Percentiles rank a stretch among this genome's conserved stretches.
Evolutionary conservation across 176 grass and related monocot genomes (phyloP).

Genomic region (Aechmea fasciata): DNA sequence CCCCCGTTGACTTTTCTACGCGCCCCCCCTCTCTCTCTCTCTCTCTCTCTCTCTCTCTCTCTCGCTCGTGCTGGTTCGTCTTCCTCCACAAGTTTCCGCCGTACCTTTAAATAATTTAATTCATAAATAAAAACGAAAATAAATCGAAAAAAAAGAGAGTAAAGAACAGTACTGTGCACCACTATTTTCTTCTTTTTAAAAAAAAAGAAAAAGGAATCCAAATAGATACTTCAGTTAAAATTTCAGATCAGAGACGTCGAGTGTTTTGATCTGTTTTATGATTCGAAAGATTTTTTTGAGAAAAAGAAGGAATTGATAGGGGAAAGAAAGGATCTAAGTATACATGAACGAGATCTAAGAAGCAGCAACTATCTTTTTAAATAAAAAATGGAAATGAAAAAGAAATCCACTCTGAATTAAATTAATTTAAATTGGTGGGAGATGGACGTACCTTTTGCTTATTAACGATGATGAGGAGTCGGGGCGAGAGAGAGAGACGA

Average conservation of each 20-base stretch:
- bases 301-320: neutral
- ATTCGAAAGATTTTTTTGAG: neutral
- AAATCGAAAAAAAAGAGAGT: neutral
- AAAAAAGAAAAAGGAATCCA: neutral
- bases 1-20: neutral
- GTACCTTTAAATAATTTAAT: neutral
- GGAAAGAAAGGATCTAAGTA: neutral
- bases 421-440: neutral
- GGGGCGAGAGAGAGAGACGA: neutral
- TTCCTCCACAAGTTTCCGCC: neutral
- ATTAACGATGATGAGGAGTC: neutral
- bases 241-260: too few species aligned
- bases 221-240: too few species aligned
- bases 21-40: neutral
- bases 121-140: neutral
- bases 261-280: too few species aligned
- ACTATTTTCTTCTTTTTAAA: neutral
- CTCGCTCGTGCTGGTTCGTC: neutral
- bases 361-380: neutral
- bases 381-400: neutral
- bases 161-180: neutral
- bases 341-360: neutral
- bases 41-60: neutral
- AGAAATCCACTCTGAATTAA: neutral
- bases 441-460: neutral